These are phyloP conservation scores for Ceratocystis colombiana DNA, from an alignment of 2,329 filamentous ascomycete species.

Conservation along the genomic window DNA sequence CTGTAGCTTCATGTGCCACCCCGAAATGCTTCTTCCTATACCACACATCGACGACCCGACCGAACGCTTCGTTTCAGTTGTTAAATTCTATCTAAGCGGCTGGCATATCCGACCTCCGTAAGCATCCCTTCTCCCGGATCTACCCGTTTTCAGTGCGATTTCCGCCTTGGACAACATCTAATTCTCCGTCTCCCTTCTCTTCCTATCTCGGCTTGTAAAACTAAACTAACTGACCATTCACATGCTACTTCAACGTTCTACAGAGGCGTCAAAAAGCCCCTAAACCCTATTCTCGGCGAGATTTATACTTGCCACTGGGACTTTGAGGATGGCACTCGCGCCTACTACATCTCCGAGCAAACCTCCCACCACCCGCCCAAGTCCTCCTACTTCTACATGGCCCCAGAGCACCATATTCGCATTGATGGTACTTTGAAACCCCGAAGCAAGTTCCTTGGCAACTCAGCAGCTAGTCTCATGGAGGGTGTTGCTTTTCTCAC, in stretches of 20 bases:
- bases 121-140: constrained; percentile 32
- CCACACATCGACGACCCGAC: constrained; percentile 78
- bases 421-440: constrained; percentile 95
- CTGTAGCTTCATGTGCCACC: constrained; percentile 94
- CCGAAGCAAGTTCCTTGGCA: constrained; percentile 87
- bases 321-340: constrained; percentile 68
- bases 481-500: constrained; percentile 85
- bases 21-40: constrained; percentile 85
- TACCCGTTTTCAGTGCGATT: too few relatives aligned
- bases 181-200: too few relatives aligned
- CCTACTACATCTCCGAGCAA: constrained; percentile 95
- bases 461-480: constrained; percentile 97
- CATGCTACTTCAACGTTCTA: constrained; percentile 16
- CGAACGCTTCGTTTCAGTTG: constrained; percentile 82
- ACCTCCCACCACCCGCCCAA: constrained; percentile 97
- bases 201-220: neutral
- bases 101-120: constrained; percentile 98
- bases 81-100: constrained; percentile 95
- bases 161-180: constrained; percentile 6
- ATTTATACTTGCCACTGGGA: constrained; percentile 95
- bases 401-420: constrained; percentile 81
- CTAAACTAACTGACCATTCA: constrained; percentile 20
- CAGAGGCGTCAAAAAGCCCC: constrained; percentile 93
- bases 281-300: constrained; percentile 94
- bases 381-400: constrained; percentile 98